Percentiles rank a stretch among this genome's conserved stretches.
phyloP scores from a whole-genome alignment of 2,329 filamentous ascomycete genomes.

The Monilinia fructicola region DNA sequence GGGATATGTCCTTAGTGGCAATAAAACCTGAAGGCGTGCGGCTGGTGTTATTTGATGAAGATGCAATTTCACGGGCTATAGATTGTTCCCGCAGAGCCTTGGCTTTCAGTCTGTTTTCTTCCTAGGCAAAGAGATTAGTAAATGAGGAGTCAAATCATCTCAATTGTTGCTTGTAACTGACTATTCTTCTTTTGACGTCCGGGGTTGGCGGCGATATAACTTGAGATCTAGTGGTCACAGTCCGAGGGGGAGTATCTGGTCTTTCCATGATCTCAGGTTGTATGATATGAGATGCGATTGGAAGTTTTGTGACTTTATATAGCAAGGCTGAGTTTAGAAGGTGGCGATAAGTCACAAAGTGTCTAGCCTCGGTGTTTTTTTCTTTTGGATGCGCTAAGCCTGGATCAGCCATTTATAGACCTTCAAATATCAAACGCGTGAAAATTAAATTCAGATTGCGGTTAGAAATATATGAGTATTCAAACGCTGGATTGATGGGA shows the following conservation, averaged over 20 bases:
- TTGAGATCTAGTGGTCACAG: conserved; percentile 6
- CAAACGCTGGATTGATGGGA: not conserved
- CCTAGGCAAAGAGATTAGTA: conserved; percentile 50
- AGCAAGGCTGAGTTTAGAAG: conserved; percentile 18
- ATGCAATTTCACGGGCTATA: conserved; percentile 59
- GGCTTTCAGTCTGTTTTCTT: conserved; percentile 82
- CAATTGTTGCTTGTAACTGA: conserved; percentile 41
- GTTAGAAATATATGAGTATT: not conserved
- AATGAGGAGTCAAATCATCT: not conserved
- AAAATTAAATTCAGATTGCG: not conserved
- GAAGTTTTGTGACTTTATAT: not conserved
- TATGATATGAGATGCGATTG: not conserved
- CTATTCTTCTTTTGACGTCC: conserved; percentile 55
- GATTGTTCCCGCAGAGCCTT: conserved; percentile 79
- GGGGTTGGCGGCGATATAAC: conserved; percentile 52
- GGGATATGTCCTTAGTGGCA: conserved; percentile 62
- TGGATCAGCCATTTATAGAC: not conserved
- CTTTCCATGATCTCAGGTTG: conserved; percentile 29
- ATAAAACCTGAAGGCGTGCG: conserved; percentile 69
- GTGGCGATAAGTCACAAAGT: conserved; percentile 16
- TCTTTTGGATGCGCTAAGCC: conserved; percentile 3
- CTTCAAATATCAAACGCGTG: not conserved
- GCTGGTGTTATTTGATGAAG: conserved; percentile 41
- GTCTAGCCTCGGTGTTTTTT: conserved; percentile 15
- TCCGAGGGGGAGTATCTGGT: conserved; percentile 31